Base-by-base conservation (phyloP, 1,139 yeast genomes). In the Tardiomyces blankii region DNA sequence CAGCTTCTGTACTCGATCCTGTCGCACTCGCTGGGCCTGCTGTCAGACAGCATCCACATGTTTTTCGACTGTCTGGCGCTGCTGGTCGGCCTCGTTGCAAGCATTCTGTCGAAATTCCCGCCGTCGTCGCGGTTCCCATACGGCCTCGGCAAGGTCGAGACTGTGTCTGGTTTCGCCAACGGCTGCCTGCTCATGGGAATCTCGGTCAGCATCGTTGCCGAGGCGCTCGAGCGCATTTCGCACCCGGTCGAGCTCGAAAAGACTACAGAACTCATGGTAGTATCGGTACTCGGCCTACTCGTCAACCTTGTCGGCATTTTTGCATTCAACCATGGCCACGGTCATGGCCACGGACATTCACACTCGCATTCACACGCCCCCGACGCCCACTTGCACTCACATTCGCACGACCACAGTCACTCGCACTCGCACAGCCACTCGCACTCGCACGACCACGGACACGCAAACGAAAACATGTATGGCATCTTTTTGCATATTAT, bases 41-140 rank as follows among this genome's bases (percentile, higher is more conserved):
- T 93, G 43, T 87, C 96, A 7, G 99, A 93, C 59, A 87, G 96
- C 3, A 72, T 91, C 44, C 99, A 91, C 64, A 91, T 91, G 99
- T 86, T 95, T 2, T 71, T 91, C 48, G 98, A 91, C 63, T 91
- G 98, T 62, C 73, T 88, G 1, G 94, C 98, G 0, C 68, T 91
- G 45, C 80, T 93, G 3, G 75, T 93, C 27, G 99, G 99, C 0
- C 69, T 93, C 3, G 74, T 91, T 28, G 98, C 99, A 0, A 87
- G 95, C 18, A 76, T 76, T 6, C 54, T 78, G 46, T 70, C 81
- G 3, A 77, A 75, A 51, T 67, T 69, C 51, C 78, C 78, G 1
- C 78, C 89, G 8, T 79, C 78, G 48, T 74, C 81, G 13, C 73
- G 78, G 48, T 91, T 77, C 58, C 97, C 98, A 0, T 88, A 86